Conservation (phyloP, 495 filamentous ascomycete species). For the Penicillium mononematosum region DNA sequence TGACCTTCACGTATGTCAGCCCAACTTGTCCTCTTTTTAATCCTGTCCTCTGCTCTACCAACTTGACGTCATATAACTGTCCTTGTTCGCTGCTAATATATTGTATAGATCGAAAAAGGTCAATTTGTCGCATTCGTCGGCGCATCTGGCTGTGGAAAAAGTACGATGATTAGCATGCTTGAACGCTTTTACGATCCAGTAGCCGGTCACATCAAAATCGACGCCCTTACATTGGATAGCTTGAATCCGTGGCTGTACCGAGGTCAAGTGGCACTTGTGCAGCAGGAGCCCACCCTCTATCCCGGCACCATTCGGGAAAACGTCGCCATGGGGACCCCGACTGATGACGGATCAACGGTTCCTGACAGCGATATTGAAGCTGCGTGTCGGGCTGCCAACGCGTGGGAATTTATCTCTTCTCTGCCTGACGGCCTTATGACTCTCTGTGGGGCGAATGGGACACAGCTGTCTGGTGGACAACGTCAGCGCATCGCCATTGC, state of each 20-base stretch:
- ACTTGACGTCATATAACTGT: neutral
- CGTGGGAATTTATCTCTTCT: constrained; percentile 32
- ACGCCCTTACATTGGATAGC: constrained; percentile 13
- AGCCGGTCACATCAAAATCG: constrained; percentile 31
- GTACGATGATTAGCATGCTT: constrained; percentile 53
- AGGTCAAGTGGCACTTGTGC: constrained; percentile 34
- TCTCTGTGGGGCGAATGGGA: constrained; percentile 22
- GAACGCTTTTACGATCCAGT: constrained; percentile 54
- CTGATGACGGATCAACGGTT: constrained; percentile 15
- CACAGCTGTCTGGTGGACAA: constrained; percentile 44
- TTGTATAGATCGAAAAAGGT: constrained; percentile 26
- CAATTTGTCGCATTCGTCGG: constrained; percentile 55
- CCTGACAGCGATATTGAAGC: constrained; percentile 22
- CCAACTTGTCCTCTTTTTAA: neutral
- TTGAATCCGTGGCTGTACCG: constrained; percentile 28
- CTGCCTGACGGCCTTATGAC: constrained; percentile 33
- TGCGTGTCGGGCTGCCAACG: constrained; percentile 35
- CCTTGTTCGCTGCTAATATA: constrained; percentile 1
- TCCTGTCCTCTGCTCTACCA: neutral
- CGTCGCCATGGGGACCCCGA: constrained; percentile 34
- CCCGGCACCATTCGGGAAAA: constrained; percentile 47
- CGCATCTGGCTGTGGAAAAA: constrained; percentile 57
- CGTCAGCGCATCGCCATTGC: constrained; percentile 52
- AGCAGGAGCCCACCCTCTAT: constrained; percentile 45
- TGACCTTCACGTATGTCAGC: constrained; percentile 8